Evolutionary conservation across 2,329 filamentous ascomycete genomes (phyloP), one percentile per base, ranked within the genome.

Genomic region (Juglanconis oblonga): DNA sequence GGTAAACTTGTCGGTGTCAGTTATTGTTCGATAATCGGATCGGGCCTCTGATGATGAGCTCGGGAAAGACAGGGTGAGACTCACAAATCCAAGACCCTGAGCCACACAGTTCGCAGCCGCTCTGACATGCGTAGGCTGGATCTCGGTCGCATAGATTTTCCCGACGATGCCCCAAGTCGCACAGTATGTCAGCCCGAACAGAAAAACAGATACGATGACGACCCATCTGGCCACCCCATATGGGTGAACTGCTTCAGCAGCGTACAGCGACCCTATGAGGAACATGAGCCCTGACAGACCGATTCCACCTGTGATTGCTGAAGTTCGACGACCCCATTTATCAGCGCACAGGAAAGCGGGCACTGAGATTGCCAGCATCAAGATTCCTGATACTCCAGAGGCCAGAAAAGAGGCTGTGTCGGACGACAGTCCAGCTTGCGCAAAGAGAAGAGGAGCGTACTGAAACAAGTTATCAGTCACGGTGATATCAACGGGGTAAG

Each of bases 361-460:
- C 33, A 87, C 77, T 0, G 84, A 84, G 52, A 81, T 74, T n/a
- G 76, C 73, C 24, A 87, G 75, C 69, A 87, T 87, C 2, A 86
- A 70, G 1, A 87, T 77, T 0, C 80, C 83, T 0, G 84, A 86
- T 8, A 88, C 74, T 0, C 85, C 85, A 0, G 84, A 87, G 1
- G 85, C 86, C 2, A 88, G 75, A 65, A 88, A 85, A 0, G 81
- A 81, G 1, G 83, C 77, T 31, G 77, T 80, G 3, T 76, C 72
- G 0, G 81, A 82, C 7, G 76, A 75, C 10, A 87, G 74, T 0
- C 86, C 86, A 2, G 86, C 84, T 55, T 85, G 82, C 31, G 78
- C 71, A 64, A 88, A 88, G 0, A 89, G 75, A 0, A 81, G 71
- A 0, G 86, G 86, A 0, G 85, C 83, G 59, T 88, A 88, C 78